Evolutionary conservation across 208 protist species (phyloP), one percentile per base, ranked within the genome.

Genomic region (Acanthamoeba castellanii): DNA sequence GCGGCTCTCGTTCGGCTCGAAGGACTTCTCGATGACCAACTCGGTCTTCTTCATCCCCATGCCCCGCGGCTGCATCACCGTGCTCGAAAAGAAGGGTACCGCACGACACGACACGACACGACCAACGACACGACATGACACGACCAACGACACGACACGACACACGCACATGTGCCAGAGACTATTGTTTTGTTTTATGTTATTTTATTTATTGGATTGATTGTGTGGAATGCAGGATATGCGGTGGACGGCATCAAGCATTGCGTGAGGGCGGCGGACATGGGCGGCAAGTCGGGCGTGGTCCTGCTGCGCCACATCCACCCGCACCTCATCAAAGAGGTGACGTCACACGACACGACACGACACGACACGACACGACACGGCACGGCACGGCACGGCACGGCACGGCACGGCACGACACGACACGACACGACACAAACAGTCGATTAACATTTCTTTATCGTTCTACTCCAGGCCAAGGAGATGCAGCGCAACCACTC

Each of bases 11-110:
- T 92, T 92, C n/a, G 87, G 87, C 5, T 76, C 59, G 5, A 92
- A 92, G 47, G 87, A 92, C 61, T 92, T 92, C 61, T 76, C 55
- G 1, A 92, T 92, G 87, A 92, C 87, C 55, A 92, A 92, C 66
- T 92, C 87, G 30, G 42, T 92, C 42, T 92, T 92, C 61, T 92
- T 92, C 47, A 30, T 92, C 14, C 87, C 87, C 25, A 92, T 92
- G 87, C 87, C 87, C n/a, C 87, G 87, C 37, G 87, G 87, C 52
- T 92, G 87, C 45, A 92, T 92, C 55, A 92, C 87, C 20, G 59
- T 92, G 9, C 87, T 92, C 34, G 87, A 92, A 32, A 68, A 92
- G 66, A 13, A 74, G 7, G 42, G 85, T 87, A 87, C 47, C 37
- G 1, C 37, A 37, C 37, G 37, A 37, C 37, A 37, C 37, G 37